Evolutionary conservation across 140 eudicot genomes (phyloP).

Genomic region (Ambrosia hybrid): DNA sequence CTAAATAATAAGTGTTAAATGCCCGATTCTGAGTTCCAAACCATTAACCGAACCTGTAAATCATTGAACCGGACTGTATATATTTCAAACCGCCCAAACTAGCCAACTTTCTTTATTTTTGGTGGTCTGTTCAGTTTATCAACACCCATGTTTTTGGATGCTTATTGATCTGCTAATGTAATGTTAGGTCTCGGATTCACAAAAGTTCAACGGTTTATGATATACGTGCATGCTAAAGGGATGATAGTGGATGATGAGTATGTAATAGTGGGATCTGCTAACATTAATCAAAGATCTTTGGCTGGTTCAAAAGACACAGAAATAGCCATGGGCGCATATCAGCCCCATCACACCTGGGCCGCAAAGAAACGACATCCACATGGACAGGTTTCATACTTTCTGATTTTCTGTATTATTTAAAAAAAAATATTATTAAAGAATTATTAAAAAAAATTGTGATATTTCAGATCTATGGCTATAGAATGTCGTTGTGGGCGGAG

Average conservation of each 20-base stretch:
- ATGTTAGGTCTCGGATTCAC: slow-evolving; percentile 56
- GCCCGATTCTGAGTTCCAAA: too few species aligned
- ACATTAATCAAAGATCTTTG: slow-evolving; percentile 81
- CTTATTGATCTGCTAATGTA: not conserved
- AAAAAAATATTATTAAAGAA: not conserved
- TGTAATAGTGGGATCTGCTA: slow-evolving; percentile 73
- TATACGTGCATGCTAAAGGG: slow-evolving; percentile 83
- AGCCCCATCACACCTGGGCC: slow-evolving; percentile 73
- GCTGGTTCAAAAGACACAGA: slow-evolving; percentile 87
- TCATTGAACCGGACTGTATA: too few species aligned
- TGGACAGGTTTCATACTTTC: slow-evolving; percentile 50
- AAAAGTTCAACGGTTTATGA: slow-evolving; percentile 66
- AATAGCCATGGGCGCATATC: slow-evolving; percentile 89
- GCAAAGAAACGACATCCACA: slow-evolving; percentile 57
- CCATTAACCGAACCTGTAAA: too few species aligned
- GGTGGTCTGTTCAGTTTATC: too few species aligned
- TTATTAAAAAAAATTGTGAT: not conserved
- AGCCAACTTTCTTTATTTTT: too few species aligned
- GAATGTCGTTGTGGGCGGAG: slow-evolving; percentile 95
- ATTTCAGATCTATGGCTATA: slow-evolving; percentile 77
- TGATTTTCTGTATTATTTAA: too few species aligned
- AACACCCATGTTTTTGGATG: not conserved
- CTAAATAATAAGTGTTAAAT: too few species aligned
- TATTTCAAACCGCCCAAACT: too few species aligned
- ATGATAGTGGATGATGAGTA: slow-evolving; percentile 85